Percentiles rank a stretch among this genome's conserved stretches.
Conservation (phyloP, 345 rosid genomes). For the Rhodamnia argentea region DNA sequence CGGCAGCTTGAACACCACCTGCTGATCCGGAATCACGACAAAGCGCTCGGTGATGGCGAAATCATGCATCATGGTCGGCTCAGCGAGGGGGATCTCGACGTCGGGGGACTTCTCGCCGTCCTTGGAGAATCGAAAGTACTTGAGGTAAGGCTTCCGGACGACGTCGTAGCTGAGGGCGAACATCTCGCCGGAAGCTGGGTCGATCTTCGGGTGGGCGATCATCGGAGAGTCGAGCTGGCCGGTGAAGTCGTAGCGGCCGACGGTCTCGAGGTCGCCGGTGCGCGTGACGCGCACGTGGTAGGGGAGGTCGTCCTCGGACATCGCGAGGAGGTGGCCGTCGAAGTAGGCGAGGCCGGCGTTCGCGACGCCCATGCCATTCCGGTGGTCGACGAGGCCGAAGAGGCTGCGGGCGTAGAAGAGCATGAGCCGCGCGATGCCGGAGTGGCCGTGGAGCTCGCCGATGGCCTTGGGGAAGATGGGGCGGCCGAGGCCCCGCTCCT, state of each 20-base stretch:
- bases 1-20: slow-evolving; percentile 76
- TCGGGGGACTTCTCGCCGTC: slow-evolving; percentile 67
- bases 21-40: slow-evolving; percentile 88
- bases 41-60: slow-evolving; percentile 80
- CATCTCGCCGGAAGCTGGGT: slow-evolving; percentile 57
- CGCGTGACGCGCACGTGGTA: slow-evolving; percentile 61
- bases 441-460: slow-evolving; percentile 83
- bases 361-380: slow-evolving; percentile 71
- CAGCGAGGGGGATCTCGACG: slow-evolving; percentile 55
- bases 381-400: slow-evolving; percentile 53
- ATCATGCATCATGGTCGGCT: slow-evolving; percentile 95
- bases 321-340: slow-evolving; percentile 62
- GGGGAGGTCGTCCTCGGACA: slow-evolving; percentile 91
- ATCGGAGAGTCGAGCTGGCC: slow-evolving; percentile 55
- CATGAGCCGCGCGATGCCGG: slow-evolving; percentile 61
- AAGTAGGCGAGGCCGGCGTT: slow-evolving; percentile 88
- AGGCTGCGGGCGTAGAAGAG: slow-evolving; percentile 68
- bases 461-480: slow-evolving; percentile 86
- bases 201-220: slow-evolving; percentile 95
- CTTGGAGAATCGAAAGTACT: slow-evolving; percentile 59
- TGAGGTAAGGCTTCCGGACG: slow-evolving; percentile 65
- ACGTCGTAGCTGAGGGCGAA: slow-evolving; percentile 85
- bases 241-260: slow-evolving; percentile 53
- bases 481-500: slow-evolving; percentile 39
- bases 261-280: slow-evolving; percentile 67